Evolutionary conservation across 1,139 yeast genomes (phyloP), one percentile per base, ranked within the genome.

Genomic region (Yamadazyma spencermartinsiae): DNA sequence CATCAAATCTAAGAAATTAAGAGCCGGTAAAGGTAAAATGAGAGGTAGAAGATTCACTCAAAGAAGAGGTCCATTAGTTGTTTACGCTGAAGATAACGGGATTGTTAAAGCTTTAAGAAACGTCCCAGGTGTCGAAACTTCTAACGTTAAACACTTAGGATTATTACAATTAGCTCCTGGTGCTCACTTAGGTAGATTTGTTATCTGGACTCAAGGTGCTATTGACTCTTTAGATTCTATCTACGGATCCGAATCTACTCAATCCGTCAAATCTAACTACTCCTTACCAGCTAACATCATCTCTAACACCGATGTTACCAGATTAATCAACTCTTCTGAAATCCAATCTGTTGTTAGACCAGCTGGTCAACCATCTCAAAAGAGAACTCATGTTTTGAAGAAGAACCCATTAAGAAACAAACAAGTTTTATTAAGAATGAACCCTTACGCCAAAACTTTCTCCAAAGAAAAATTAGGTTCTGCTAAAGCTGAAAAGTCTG

Each of bases 331-430:
- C 95, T 90, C 98, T 72, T 83, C 97, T 73, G 98, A 92, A 81
- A 86, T 92, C 73, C 98, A 92, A 80, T 79, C 96, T 60, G 96
- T 82, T 67, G 86, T 89, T 64, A 86, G 94, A 81, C 90, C 96
- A 68, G 96, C 96, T 72, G 96, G 95, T 64, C 92, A 85, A 74
- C 75, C 94, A 62, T 76, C 83, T 67, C 94, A 87, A 74, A 88
- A 89, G 92, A 87, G 95, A 75, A 73, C 88, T 57, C 88, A 86
- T 80, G 95, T 86, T 71, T 85, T 83, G 75, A 92, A 92, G 97
- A 90, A 88, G 92, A 92, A 92, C 94, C 98, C 99, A 78, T 89
- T 92, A 73, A 92, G 88, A 92, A 92, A 94, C 97, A 90, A 89
- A 84, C 96, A 88, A 79, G 94, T 89, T 64, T 77, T 89, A 70